These are phyloP conservation scores for Mucor ambiguus DNA, from an alignment of 371 early-diverging fungal genomes.

Conservation along the genomic window DNA sequence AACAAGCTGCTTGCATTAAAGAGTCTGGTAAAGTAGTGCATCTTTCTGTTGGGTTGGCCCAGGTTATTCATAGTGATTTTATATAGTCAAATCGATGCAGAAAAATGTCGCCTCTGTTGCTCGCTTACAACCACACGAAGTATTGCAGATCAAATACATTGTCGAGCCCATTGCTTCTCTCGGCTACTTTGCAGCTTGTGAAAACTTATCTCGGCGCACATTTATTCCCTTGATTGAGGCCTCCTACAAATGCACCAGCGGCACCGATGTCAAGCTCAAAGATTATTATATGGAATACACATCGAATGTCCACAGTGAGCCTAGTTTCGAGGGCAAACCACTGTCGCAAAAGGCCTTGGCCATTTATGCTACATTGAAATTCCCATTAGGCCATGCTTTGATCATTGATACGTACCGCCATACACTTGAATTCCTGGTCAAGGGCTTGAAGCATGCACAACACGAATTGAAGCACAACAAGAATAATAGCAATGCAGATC, in stretches of 20 bases:
- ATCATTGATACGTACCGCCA: constrained; percentile 20
- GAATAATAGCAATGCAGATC: constrained; percentile 12
- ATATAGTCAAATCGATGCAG: constrained; percentile 16
- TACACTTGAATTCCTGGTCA: constrained; percentile 28
- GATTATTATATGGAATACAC: constrained; percentile 28
- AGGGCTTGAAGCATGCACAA: constrained; percentile 12
- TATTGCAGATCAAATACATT: constrained; percentile 25
- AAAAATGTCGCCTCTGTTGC: constrained; percentile 3
- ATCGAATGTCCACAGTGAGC: background rate
- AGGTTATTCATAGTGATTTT: no score
- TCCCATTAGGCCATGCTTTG: constrained; percentile 34
- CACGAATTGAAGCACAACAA: constrained; percentile 14
- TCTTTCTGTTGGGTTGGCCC: no score
- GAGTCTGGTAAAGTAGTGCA: constrained; percentile 28
- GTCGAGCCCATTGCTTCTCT: constrained; percentile 41
- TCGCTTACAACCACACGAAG: constrained; percentile 10
- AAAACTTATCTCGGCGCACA: constrained; percentile 44
- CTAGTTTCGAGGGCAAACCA: constrained; percentile 23
- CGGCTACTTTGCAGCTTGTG: constrained; percentile 48
- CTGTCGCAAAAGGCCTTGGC: constrained; percentile 44
- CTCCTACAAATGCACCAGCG: constrained; percentile 12
- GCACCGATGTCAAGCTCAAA: constrained; percentile 8
- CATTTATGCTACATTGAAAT: constrained; percentile 44
- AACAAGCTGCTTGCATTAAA: constrained; percentile 37
- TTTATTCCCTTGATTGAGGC: constrained; percentile 50